Conservation (phyloP, 1,284 basidiomycete species). For the Puccinia horiana region DNA sequence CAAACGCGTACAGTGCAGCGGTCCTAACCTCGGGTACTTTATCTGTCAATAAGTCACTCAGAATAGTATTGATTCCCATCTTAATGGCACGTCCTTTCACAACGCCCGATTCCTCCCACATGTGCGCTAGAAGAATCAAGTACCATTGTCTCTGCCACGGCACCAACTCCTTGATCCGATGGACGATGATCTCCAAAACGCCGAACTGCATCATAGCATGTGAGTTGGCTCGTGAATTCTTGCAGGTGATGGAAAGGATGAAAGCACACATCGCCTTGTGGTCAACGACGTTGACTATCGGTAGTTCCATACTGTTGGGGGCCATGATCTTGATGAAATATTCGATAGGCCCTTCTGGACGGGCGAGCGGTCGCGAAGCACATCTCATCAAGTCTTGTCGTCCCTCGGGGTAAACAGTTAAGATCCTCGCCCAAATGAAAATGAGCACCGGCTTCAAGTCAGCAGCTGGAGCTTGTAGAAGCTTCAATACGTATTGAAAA, state of each 20-base stretch:
- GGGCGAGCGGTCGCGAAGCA: constrained; percentile 14
- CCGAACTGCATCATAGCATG: constrained; percentile 20
- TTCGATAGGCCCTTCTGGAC: constrained; percentile 37
- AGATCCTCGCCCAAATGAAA: constrained; percentile 50
- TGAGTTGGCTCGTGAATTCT: constrained; percentile 33
- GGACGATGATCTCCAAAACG: constrained; percentile 38
- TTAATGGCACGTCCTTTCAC: constrained; percentile 50
- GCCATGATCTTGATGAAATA: constrained; percentile 46
- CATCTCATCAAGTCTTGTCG: constrained; percentile 35
- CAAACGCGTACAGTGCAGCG: constrained; percentile 47
- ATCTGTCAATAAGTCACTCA: constrained; percentile 47
- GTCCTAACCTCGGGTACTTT: constrained; percentile 48
- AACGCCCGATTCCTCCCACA: constrained; percentile 43
- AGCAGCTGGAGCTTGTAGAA: constrained; percentile 47
- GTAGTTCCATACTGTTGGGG: constrained; percentile 37
- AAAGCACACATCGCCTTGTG: constrained; percentile 50
- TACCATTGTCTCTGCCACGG: constrained; percentile 48
- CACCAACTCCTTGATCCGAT: constrained; percentile 36
- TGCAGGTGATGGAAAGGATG: constrained; percentile 45
- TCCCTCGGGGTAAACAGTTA: constrained; percentile 49
- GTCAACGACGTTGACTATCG: constrained; percentile 40
- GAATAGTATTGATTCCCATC: constrained; percentile 50
- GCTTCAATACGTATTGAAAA: constrained; percentile 49
- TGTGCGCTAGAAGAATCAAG: constrained; percentile 44
- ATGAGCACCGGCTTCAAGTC: constrained; percentile 47